Evolutionary conservation across 306 rosid genomes (phyloP).

Genomic region (Lathyrus sativus): DNA sequence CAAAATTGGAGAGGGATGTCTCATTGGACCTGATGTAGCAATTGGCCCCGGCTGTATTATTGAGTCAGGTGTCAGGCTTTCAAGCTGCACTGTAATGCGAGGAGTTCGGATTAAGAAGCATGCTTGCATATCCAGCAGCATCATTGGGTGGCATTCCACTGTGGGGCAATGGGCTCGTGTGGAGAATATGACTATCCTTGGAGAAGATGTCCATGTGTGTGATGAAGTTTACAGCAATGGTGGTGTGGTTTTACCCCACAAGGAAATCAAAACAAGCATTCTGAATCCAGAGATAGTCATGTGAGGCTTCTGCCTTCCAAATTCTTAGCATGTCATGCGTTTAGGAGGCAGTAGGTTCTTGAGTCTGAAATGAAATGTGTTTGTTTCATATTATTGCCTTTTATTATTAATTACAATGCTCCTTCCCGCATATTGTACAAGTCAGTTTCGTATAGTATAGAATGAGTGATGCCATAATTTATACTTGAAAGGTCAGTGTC

Average conservation of each 20-base stretch:
- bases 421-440: slow-evolving; percentile 18
- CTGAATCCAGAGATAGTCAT: slow-evolving; percentile 96
- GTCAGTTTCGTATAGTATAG: slow-evolving; percentile 32
- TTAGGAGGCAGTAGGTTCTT: slow-evolving; percentile 32
- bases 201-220: slow-evolving; percentile 93
- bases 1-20: slow-evolving; percentile 89
- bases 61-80: slow-evolving; percentile 93
- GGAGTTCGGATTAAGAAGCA: slow-evolving; percentile 87
- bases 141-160: slow-evolving; percentile 97
- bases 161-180: slow-evolving; percentile 98
- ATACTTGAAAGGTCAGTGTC: slow-evolving; percentile 35
- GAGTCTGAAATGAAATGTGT: slow-evolving; percentile 32
- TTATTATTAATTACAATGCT: not conserved
- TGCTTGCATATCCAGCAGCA: slow-evolving; percentile 89
- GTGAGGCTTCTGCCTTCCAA: slow-evolving; percentile 49
- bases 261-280: slow-evolving; percentile 93
- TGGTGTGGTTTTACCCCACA: slow-evolving; percentile 96
- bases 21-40: slow-evolving; percentile 98
- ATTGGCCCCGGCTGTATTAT: slow-evolving; percentile 89
- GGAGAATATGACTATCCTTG: slow-evolving; percentile 94
- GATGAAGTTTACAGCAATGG: slow-evolving; percentile 96
- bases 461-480: slow-evolving; percentile 30
- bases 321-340: slow-evolving; percentile 18
- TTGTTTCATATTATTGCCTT: not conserved
- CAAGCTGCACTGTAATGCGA: slow-evolving; percentile 91